These are phyloP conservation scores for Agapanthus africanus DNA, from an alignment of 106 monocot genomes.

Conservation along the genomic window DNA sequence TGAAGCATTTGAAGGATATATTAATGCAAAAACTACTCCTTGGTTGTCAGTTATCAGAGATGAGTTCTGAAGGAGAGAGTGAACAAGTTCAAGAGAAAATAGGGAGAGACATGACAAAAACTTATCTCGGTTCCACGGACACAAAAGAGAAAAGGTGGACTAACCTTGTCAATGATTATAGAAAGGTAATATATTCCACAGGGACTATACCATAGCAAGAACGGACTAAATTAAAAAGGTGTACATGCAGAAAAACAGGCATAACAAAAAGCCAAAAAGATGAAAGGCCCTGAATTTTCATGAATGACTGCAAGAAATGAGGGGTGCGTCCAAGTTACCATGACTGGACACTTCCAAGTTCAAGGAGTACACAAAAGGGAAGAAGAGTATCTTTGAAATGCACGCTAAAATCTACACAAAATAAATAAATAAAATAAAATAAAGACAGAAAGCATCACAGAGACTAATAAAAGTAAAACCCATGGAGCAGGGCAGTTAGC, in stretches of 20 bases:
- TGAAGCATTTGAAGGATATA: background rate
- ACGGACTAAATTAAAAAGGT: no score
- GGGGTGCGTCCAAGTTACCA: background rate
- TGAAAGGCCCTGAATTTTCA: background rate
- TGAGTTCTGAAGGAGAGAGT: background rate
- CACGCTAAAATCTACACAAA: background rate
- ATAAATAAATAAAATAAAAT: background rate
- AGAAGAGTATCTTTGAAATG: background rate
- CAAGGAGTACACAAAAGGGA: background rate
- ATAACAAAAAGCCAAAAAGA: background rate
- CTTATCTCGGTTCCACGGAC: background rate
- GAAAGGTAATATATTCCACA: no score
- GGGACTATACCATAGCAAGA: no score
- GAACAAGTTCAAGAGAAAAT: background rate
- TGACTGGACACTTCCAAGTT: constrained; percentile 1
- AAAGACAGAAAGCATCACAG: background rate
- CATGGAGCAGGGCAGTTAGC: background rate
- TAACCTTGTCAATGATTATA: background rate
- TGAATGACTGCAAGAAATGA: constrained; percentile 12
- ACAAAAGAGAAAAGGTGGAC: background rate
- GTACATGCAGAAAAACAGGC: background rate
- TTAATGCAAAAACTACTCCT: background rate
- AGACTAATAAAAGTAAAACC: background rate
- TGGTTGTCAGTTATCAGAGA: background rate
- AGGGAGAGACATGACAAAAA: no score